Evolutionary conservation across 306 rosid species (phyloP).

Genomic region (Acacia melanoxylon): DNA sequence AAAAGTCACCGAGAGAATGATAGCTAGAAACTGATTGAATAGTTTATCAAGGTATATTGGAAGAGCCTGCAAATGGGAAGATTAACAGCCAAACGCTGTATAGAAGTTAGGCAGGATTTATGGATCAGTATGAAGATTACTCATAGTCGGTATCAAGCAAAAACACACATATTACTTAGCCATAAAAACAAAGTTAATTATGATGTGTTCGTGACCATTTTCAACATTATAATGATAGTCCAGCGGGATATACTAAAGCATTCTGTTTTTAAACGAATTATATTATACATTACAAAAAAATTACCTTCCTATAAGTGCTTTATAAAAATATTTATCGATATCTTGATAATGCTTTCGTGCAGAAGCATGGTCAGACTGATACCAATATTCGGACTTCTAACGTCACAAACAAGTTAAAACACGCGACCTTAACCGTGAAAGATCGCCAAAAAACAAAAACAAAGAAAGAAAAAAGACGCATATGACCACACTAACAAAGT

Average conservation of each 20-base stretch:
- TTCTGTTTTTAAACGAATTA: neutral
- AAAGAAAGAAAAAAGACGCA: neutral
- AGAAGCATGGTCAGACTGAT: neutral
- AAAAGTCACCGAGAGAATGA: slow-evolving; percentile 90
- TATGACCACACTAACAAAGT: neutral
- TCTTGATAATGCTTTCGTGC: neutral
- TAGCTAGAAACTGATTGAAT: slow-evolving; percentile 86
- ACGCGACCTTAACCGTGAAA: neutral
- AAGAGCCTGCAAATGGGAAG: slow-evolving; percentile 76
- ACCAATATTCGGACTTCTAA: neutral
- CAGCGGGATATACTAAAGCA: neutral
- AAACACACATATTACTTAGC: neutral
- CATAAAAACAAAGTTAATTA: slow-evolving; percentile 14
- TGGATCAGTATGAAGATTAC: slow-evolving; percentile 2
- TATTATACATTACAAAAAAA: neutral
- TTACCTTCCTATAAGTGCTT: neutral
- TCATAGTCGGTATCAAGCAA: neutral
- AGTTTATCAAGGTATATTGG: slow-evolving; percentile 86
- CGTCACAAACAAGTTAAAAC: neutral
- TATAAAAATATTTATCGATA: neutral
- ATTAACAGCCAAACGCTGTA: slow-evolving; percentile 35
- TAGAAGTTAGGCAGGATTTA: slow-evolving; percentile 18
- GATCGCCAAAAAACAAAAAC: neutral
- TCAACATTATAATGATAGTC: neutral
- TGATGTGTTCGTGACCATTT: neutral